phyloP scores from a whole-genome alignment of 2,329 filamentous ascomycete species.

The Ascochyta lentis region DNA sequence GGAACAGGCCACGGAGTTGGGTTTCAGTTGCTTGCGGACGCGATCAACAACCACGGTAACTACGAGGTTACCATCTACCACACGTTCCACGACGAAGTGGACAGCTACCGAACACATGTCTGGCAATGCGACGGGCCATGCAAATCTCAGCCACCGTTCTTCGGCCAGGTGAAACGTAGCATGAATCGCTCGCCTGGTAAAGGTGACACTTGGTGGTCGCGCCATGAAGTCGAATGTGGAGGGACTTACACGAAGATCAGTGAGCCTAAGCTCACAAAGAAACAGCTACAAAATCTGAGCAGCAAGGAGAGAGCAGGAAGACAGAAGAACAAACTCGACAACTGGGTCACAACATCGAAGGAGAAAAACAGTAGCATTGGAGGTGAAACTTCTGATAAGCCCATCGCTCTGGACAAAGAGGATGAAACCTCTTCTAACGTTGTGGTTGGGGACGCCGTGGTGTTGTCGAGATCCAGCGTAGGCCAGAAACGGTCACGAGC shows the following conservation, averaged over 20 bases:
- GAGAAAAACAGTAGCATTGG: constrained; percentile 15
- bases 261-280: constrained; percentile 52
- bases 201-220: constrained; percentile 52
- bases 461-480: constrained; percentile 1
- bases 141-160: constrained; percentile 48
- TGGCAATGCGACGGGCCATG: constrained; percentile 55
- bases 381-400: constrained; percentile 18
- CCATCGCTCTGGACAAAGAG: constrained; percentile 15
- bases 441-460: constrained; percentile 7
- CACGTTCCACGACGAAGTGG: constrained; percentile 56
- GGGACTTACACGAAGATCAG: constrained; percentile 52
- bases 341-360: constrained; percentile 44
- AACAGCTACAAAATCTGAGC: constrained; percentile 49
- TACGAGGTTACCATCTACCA: constrained; percentile 54
- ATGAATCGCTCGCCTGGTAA: constrained; percentile 55
- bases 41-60: constrained; percentile 53
- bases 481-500: constrained; percentile 31
- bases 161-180: constrained; percentile 54
- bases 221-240: constrained; percentile 51
- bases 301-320: constrained; percentile 50
- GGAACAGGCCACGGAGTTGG: constrained; percentile 53
- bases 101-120: constrained; percentile 54
- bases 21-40: constrained; percentile 53
- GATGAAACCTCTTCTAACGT: constrained; percentile 22
- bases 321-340: constrained; percentile 55